These are phyloP conservation scores for Choanephora cucurbitarum DNA, from an alignment of 371 early-diverging fungal genomes.

Conservation along the genomic window DNA sequence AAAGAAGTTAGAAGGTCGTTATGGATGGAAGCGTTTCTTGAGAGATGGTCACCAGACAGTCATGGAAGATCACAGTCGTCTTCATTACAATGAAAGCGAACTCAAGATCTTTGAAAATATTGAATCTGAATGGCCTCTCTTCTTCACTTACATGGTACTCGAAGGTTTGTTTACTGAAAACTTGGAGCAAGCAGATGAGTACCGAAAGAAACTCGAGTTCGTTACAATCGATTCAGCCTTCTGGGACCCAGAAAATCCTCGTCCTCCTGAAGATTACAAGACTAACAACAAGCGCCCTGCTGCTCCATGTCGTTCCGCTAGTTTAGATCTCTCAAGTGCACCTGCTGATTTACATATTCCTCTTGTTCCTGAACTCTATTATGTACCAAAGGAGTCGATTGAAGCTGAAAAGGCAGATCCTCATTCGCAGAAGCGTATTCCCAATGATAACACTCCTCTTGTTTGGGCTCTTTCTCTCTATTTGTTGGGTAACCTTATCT, in stretches of 20 bases:
- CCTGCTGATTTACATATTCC: conserved; percentile 34
- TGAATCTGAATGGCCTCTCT: conserved; percentile 93
- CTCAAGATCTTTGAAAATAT: conserved; percentile 85
- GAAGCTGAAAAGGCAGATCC: conserved; percentile 77
- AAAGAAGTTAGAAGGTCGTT: conserved; percentile 81
- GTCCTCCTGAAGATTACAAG: conserved; percentile 28
- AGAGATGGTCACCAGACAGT: conserved; percentile 90
- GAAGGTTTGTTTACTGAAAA: conserved; percentile 81
- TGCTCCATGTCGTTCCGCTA: conserved; percentile 17
- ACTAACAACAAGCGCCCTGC: conserved; percentile 20
- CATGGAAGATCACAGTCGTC: conserved; percentile 75
- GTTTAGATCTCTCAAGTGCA: conserved; percentile 19
- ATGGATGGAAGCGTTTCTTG: conserved; percentile 88
- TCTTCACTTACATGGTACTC: conserved; percentile 87
- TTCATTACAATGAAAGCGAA: conserved; percentile 86
- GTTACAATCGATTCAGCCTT: conserved; percentile 70
- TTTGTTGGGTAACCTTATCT: conserved; percentile 77
- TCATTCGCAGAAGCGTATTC: conserved; percentile 75
- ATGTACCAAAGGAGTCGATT: conserved; percentile 73
- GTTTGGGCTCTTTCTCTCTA: conserved; percentile 91
- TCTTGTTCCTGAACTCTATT: conserved; percentile 82
- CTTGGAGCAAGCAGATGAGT: conserved; percentile 69
- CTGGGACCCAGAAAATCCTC: conserved; percentile 46
- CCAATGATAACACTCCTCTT: conserved; percentile 87
- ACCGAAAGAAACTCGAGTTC: conserved; percentile 66